Base-by-base conservation (phyloP, 768 basidiomycete species). In the Leucogyrophana mollusca region DNA sequence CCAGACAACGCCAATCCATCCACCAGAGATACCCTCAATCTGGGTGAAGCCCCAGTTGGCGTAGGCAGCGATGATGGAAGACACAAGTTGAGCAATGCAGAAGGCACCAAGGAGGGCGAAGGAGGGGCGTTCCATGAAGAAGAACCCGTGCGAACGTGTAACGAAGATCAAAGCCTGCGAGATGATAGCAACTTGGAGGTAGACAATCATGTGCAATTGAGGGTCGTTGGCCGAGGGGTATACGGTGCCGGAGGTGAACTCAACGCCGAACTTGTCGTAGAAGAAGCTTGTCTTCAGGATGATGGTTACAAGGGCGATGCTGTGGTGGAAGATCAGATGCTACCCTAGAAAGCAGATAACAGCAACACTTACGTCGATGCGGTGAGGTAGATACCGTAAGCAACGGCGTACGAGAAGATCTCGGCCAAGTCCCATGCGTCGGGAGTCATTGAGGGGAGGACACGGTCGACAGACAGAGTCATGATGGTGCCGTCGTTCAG, bases 401-500 rank as follows among this genome's bases (percentile, higher is more conserved):
- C 95, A 52, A 97, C 73, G 47, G 95, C 95, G 66, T 87, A 97
- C 18, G 89, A 79, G 75, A 96, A 97, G 58, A 97, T 97, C 78
- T 98, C 95, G 4, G 87, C 79, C 59, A 97, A 69, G 65, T 98
- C 93, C 95, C 95, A 98, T 57, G 85, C 84, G 67, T 98, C 94
- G 3, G 95, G 95, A 11, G 87, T 87, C 70, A 75, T 84, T 30
- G 91, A 94, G 17, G 95, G 95, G 56, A 98, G 70, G 46, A 97
- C 95, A 63, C 95, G 90, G 68, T 98, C 95, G 34, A 95, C 87
- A 4, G 89, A 91, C 47, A 97, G 78, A 6, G 95, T 98, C 94
- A 98, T 96, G 79, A 98, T 97, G 52, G 95, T 97, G 64, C 95
- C 95, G 64, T 98, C 95, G 69, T 98, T 98, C 57, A 96, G 74